phyloP scores from a whole-genome alignment of 306 rosid species.

The Notholithocarpus densiflorus region DNA sequence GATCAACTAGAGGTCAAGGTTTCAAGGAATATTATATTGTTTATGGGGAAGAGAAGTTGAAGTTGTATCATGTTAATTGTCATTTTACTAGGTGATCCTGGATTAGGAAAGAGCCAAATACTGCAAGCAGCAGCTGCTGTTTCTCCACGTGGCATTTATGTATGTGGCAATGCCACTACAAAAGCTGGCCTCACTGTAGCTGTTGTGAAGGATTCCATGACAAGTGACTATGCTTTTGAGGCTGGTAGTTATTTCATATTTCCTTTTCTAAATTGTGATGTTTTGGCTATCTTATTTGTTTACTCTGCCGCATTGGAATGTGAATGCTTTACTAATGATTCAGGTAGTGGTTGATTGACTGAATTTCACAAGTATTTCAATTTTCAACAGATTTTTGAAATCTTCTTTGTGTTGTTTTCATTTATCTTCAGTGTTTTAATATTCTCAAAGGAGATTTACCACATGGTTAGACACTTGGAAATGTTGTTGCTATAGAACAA shows the following conservation, averaged over 20 bases:
- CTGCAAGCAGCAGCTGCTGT: slow-evolving; percentile 92
- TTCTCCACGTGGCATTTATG: slow-evolving; percentile 93
- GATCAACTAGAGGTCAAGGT: slow-evolving; percentile 2
- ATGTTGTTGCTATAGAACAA: neutral
- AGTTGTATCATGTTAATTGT: slow-evolving; percentile 20
- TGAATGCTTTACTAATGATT: slow-evolving; percentile 7
- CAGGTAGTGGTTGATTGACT: slow-evolving; percentile 12
- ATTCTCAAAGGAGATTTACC: neutral
- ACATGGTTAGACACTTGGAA: neutral
- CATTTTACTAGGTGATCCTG: slow-evolving; percentile 77
- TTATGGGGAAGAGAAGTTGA: slow-evolving; percentile 20
- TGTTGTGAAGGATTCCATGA: slow-evolving; percentile 86
- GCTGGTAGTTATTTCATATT: slow-evolving; percentile 55
- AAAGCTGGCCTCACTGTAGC: slow-evolving; percentile 94
- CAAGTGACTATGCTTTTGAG: slow-evolving; percentile 88
- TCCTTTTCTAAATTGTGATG: slow-evolving; percentile 12
- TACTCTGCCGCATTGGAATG: neutral
- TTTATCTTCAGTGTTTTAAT: neutral
- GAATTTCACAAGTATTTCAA: neutral
- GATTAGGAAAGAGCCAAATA: slow-evolving; percentile 91
- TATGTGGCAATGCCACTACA: slow-evolving; percentile 94
- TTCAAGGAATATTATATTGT: neutral
- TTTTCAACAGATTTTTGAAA: neutral
- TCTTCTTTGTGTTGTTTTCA: neutral
- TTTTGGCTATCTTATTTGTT: slow-evolving; percentile 15